These are phyloP conservation scores for Ceratocystis alfenasii DNA, from an alignment of 2,329 filamentous ascomycete species.

Conservation along the genomic window DNA sequence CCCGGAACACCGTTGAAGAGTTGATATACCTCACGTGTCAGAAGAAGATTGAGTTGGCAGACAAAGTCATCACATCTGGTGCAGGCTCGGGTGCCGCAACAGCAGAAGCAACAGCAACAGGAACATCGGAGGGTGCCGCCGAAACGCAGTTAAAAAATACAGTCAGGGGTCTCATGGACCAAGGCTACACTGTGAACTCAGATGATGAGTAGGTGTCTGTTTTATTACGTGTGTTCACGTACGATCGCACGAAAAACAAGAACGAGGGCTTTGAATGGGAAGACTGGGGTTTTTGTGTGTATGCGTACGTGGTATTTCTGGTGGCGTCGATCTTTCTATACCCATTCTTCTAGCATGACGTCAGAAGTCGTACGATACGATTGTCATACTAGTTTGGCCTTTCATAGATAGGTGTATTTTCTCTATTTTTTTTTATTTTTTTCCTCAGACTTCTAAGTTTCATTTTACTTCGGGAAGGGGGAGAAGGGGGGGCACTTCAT, in stretches of 20 bases:
- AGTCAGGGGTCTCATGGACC: constrained; percentile 20
- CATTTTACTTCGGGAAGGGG: neutral
- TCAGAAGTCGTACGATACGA: constrained; percentile 1
- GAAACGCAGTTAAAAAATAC: constrained; percentile 15
- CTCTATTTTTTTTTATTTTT: too few species aligned
- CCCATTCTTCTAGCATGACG: constrained; percentile 7
- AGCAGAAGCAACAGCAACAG: constrained; percentile 31
- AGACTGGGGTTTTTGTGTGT: neutral
- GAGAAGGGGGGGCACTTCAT: neutral
- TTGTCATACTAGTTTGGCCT: neutral
- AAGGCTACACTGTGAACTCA: constrained; percentile 4
- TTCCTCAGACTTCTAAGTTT: neutral
- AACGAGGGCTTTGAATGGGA: neutral
- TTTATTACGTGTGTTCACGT: neutral
- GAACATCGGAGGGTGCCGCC: neutral
- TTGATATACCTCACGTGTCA: constrained; percentile 83
- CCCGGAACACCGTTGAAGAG: constrained; percentile 75
- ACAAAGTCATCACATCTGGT: constrained; percentile 46
- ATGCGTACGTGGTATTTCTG: neutral
- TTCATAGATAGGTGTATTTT: neutral
- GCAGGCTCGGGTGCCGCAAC: constrained; percentile 49
- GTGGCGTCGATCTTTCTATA: constrained; percentile 4
- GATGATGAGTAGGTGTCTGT: neutral
- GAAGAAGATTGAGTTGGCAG: constrained; percentile 82
- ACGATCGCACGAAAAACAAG: too few species aligned